phyloP scores from a whole-genome alignment of 1,284 basidiomycete genomes.

The Termitomyces sp. region DNA sequence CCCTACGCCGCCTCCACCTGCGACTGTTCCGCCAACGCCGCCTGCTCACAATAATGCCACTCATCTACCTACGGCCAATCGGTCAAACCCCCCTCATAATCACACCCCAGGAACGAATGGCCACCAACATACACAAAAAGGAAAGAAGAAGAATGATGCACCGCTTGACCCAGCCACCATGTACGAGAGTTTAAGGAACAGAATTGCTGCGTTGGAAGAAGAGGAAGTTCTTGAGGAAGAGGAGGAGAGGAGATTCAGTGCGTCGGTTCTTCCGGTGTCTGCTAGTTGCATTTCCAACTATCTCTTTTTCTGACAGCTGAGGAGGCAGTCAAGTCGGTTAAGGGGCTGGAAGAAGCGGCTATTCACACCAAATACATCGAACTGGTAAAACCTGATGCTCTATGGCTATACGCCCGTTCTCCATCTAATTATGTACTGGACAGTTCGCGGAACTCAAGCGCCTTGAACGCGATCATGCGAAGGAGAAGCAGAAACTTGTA shows the following conservation, averaged over 20 bases:
- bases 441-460: slow-evolving; percentile 82
- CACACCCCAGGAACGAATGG: slow-evolving; percentile 38
- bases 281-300: slow-evolving; percentile 11
- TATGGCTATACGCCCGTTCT: slow-evolving; percentile 2
- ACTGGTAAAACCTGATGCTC: slow-evolving; percentile 46
- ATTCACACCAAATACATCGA: slow-evolving; percentile 82
- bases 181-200: slow-evolving; percentile 80
- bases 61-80: slow-evolving; percentile 22
- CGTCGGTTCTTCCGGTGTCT: slow-evolving; percentile 23
- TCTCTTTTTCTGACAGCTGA: slow-evolving; percentile 48
- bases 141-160: slow-evolving; percentile 64
- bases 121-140: slow-evolving; percentile 33
- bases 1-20: slow-evolving; percentile 56
- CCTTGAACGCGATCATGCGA: slow-evolving; percentile 77
- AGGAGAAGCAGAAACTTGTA: slow-evolving; percentile 80
- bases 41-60: slow-evolving; percentile 26
- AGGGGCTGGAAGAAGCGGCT: slow-evolving; percentile 70
- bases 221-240: slow-evolving; percentile 80
- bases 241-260: slow-evolving; percentile 71
- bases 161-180: slow-evolving; percentile 75
- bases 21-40: slow-evolving; percentile 42
- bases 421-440: slow-evolving; percentile 10
- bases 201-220: slow-evolving; percentile 80
- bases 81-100: slow-evolving; percentile 25
- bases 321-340: slow-evolving; percentile 77